Conservation (phyloP, 352 stramenopile species). For the Globisporangium radiosum region DNA sequence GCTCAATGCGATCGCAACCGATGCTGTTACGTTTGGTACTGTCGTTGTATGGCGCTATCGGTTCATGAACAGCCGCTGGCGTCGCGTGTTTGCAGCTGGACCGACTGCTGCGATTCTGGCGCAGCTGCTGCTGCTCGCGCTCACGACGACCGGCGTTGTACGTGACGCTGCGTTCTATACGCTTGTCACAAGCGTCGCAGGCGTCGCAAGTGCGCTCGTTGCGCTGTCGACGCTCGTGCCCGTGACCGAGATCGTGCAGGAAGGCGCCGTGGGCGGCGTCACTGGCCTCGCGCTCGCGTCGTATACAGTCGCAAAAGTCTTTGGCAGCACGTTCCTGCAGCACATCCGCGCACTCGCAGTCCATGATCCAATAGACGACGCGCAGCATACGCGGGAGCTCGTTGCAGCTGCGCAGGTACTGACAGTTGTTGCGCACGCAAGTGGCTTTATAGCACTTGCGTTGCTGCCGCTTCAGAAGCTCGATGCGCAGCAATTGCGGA, state of each 20-base stretch:
- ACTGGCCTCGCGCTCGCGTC: constrained; percentile 11
- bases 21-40: constrained; percentile 31
- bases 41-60: constrained; percentile 26
- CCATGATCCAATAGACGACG: constrained; percentile 10
- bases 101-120: constrained; percentile 23
- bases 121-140: constrained; percentile 17
- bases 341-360: not conserved
- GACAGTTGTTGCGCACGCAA: constrained; percentile 9
- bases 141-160: constrained; percentile 21
- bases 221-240: constrained; percentile 28
- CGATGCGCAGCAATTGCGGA: constrained; percentile 32
- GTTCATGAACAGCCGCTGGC: constrained; percentile 34
- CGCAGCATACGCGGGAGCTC: constrained; percentile 1
- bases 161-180: constrained; percentile 22
- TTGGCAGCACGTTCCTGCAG: constrained; percentile 13
- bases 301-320: constrained; percentile 15
- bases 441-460: constrained; percentile 10
- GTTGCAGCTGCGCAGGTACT: constrained; percentile 7
- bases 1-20: constrained; percentile 22
- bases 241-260: constrained; percentile 13
- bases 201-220: constrained; percentile 23
- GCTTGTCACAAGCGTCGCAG: constrained; percentile 18
- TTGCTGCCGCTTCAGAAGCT: constrained; percentile 34
- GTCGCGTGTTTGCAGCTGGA: constrained; percentile 23
- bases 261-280: constrained; percentile 13